Conservation (phyloP, 2,329 filamentous ascomycete genomes). For the Chaetomiaceae sp. region DNA sequence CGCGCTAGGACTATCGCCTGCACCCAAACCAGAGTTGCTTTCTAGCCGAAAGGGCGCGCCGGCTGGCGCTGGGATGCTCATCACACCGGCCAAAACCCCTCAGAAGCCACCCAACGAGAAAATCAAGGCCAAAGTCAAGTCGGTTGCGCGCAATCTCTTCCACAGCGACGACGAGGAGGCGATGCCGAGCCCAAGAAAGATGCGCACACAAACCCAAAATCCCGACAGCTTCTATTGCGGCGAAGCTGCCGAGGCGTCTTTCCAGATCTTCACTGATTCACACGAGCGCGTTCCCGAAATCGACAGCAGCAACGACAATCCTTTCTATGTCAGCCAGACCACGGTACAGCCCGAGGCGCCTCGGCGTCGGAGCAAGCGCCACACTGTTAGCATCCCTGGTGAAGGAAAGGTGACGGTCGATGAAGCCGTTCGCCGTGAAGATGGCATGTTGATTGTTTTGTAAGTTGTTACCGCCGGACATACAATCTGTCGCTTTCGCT, state of each 20-base stretch:
- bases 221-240: conserved; percentile 56
- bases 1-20: conserved; percentile 35
- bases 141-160: conserved; percentile 60
- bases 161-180: conserved; percentile 54
- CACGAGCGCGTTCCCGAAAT: conserved; percentile 70
- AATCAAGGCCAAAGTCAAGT: conserved; percentile 47
- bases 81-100: conserved; percentile 75
- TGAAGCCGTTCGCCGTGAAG: conserved; percentile 58
- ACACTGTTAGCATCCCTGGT: conserved; percentile 51
- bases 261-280: conserved; percentile 73
- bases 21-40: conserved; percentile 30
- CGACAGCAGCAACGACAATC: conserved; percentile 64
- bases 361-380: conserved; percentile 53
- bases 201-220: conserved; percentile 53
- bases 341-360: conserved; percentile 37
- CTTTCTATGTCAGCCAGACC: conserved; percentile 57
- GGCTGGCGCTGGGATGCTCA: conserved; percentile 54
- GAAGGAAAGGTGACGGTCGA: conserved; percentile 58
- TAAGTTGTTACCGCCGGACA: conserved; percentile 44
- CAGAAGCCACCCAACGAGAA: conserved; percentile 56
- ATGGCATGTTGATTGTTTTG: conserved; percentile 75
- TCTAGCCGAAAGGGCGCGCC: conserved; percentile 18
- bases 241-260: conserved; percentile 54
- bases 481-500: neutral
- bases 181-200: conserved; percentile 57